Base-by-base conservation (phyloP, 2,329 filamentous ascomycete genomes). In the Aureobasidium subglaciale region DNA sequence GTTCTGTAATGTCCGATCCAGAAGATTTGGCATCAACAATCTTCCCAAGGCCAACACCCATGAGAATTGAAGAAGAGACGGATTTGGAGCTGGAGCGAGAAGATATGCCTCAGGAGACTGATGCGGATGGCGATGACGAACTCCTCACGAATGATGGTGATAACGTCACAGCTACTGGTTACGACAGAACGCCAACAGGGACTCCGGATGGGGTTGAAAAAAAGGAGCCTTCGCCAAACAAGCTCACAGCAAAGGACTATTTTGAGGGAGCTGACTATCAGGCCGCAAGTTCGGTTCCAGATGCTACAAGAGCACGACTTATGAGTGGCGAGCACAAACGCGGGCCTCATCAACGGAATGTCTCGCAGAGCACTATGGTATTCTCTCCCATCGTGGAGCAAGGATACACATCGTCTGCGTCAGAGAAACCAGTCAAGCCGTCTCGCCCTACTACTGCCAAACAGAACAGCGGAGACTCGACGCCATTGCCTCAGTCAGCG, bases 121-220 rank as follows among this genome's bases (percentile, higher is more conserved):
- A 93, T 64, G 88, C 85, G 6, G 90, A 95, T 22, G 90, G 90
- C 0, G 91, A 96, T 64, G 91, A 96, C 63, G 91, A 96, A 68
- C 75, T 91, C n/a, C 80, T 88, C 11, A 91, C 87, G 3, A 88
- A 90, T 56, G 87, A 90, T 56, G 91, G 84, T 29, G 75, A 78
- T 27, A 74, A 78, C n/a, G 71, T 60, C 5, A 68, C 66, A 7
- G 68, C 69, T 2, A 56, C 54, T 15, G 54, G 54, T 10, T 55
- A 55, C 9, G 52, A 55, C 63, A 64, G 41, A 20, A 54, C 50
- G 8, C 29, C 50, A 13, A 43, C 50, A 8, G 27, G 52, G 7
- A 45, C 52, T 11, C 52, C 52, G 15, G 27, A 42, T 34, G 29
- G 34, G 5, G 16, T 42, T 59, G 62, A 30, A 58, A 59, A 2